Base-by-base conservation (phyloP, 257 asterid species). In the Coffea canephora region DNA sequence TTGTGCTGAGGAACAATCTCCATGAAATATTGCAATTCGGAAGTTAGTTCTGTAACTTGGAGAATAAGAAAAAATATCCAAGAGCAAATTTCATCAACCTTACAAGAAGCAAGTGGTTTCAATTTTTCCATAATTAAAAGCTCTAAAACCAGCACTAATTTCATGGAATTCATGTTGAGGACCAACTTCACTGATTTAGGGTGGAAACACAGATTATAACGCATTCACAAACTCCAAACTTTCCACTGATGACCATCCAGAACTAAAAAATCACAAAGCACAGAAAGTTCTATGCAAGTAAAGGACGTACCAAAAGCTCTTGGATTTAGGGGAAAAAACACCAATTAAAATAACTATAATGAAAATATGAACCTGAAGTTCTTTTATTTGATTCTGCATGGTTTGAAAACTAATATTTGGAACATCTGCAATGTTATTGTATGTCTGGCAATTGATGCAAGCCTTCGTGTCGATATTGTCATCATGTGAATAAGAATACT, bases 381-480 rank as follows among this genome's bases (percentile, higher is more conserved):
- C 97, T 89, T 84, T 81, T 79, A 95, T 92, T 82, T 89, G 98
- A 57, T 89, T 90, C 80, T 88, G 93, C 93, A 92, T 90, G 46
- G 94, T 77, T 75, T 86, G 96, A 74, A 81, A 75, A 75, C 90
- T 87, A 78, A 85, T 69, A 67, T 90, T 90, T 50, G 88, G 80
- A 69, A 89, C n/a, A 82, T 89, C 91, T 31, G 71, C 57, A 76
- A 50, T 82, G 73, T 82, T 83, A 77, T 81, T 73, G 31, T 93
- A 82, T 79, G 79, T 59, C 48, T 81, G 91, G 64, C 88, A 83
- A 62, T 83, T 83, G 13, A 94, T 80, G 73, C 81, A 82, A 62
- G 86, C 91, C 83, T 88, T 89, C 39, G 84, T 81, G 70, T 84
- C 74, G 21, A 80, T 72, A 78, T 85, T 88, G 64, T 88, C 92